Evolutionary conservation across 1,284 basidiomycete species (phyloP), one percentile per base, ranked within the genome.

Genomic region (Microbotryum scabiosae): DNA sequence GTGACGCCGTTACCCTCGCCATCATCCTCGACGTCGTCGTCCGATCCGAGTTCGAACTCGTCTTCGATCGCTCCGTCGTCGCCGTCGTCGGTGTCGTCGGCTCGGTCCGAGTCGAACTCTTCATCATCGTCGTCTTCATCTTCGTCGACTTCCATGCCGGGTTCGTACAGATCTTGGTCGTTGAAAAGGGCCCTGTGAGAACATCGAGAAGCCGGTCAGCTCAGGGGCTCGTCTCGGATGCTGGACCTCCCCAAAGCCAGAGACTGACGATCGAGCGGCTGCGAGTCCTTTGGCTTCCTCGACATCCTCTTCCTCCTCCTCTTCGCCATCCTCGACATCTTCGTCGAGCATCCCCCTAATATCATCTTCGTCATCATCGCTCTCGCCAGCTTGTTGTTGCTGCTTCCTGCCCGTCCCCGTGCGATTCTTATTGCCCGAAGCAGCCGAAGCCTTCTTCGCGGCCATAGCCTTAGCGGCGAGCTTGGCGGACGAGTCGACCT

Each of bases 111-210:
- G 44, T 71, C 71, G 16, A 60, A 63, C 63, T 60, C 65, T 60
- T 63, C 65, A 23, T 80, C 80, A 28, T 76, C 77, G 48, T 78
- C 73, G 28, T 79, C 80, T 25, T 80, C 80, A 25, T 76, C 77
- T 47, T 78, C 74, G 52, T 75, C 73, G 47, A 72, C 70, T 10
- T 73, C 75, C 46, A 32, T 52, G 16, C 61, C 57, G 28, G 72
- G 71, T 49, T 63, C 70, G 26, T 69, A 56, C 41, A 73, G 61
- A 61, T 73, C 72, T 51, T 70, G 62, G n/a, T 70, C 65, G 57
- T 68, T 61, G 59, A 71, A 71, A 28, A 71, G 64, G 14, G 70
- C 68, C 12, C 70, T 71, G 60, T 16, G 23, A 25, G n/a, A n/a
- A 28, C 16, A 16, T 9, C 20, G n/a, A n/a, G 14, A 30, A 54